Conservation (phyloP, 352 stramenopile genomes). For the Phytopythium sindhum region DNA sequence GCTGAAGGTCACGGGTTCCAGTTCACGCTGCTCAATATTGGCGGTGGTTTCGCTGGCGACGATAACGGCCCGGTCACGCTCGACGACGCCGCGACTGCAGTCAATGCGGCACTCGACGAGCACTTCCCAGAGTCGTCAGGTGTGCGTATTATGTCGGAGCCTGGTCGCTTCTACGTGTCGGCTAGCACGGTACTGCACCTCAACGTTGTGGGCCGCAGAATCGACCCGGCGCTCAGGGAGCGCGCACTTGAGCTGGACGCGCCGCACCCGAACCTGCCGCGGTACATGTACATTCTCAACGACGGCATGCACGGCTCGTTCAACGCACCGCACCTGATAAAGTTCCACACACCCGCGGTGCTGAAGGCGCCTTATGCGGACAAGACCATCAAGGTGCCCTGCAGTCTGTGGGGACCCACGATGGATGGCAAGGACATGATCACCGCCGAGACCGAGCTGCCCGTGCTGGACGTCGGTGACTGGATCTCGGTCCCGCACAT, state of each 20-base stretch:
- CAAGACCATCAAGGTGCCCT: constrained; percentile 18
- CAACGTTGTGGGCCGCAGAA: constrained; percentile 65
- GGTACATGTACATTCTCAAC: constrained; percentile 58
- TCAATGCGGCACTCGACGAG: constrained; percentile 39
- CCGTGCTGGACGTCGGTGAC: constrained; percentile 42
- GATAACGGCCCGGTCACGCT: constrained; percentile 43
- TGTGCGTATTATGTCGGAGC: constrained; percentile 87
- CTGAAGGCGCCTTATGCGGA: constrained; percentile 16
- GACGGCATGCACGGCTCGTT: constrained; percentile 47
- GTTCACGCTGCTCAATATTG: constrained; percentile 84
- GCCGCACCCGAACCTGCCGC: constrained; percentile 15
- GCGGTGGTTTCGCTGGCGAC: constrained; percentile 78
- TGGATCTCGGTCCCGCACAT: constrained; percentile 53
- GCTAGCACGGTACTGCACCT: constrained; percentile 64
- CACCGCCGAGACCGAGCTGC: constrained; percentile 30
- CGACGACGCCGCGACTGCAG: constrained; percentile 29
- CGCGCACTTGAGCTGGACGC: constrained; percentile 7
- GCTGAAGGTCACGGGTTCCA: constrained; percentile 47
- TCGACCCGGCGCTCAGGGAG: constrained; percentile 25
- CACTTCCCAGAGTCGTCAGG: constrained; percentile 38
- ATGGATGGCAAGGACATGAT: constrained; percentile 54
- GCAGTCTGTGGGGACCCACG: constrained; percentile 45
- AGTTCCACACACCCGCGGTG: constrained; percentile 14
- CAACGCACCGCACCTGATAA: constrained; percentile 37
- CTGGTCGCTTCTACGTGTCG: constrained; percentile 84